Conservation (phyloP, 805 yeast genomes). For the Wickerhamiella qilinensis region DNA sequence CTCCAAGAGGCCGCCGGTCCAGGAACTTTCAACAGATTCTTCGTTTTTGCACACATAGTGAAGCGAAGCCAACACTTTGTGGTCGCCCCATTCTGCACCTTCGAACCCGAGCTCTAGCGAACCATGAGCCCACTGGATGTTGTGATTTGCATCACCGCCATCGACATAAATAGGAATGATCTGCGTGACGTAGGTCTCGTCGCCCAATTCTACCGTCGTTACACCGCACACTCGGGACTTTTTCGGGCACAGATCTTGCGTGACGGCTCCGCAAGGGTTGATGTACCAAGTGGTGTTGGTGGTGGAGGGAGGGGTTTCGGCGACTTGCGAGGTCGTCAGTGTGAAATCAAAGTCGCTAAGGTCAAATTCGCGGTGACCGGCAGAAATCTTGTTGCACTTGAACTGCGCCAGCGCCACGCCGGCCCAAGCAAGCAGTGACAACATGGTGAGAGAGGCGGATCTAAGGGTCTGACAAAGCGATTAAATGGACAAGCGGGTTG, state of each 20-base stretch:
- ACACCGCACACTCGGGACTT: slow-evolving; percentile 71
- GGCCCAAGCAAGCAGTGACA: neutral
- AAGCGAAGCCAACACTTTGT: slow-evolving; percentile 22
- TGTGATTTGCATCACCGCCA: neutral
- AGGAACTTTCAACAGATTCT: too few relatives aligned
- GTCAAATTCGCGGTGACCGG: slow-evolving; percentile 21
- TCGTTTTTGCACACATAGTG: slow-evolving; percentile 15
- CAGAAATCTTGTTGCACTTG: slow-evolving; percentile 13
- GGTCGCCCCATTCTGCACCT: slow-evolving; percentile 58
- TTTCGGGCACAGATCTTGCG: slow-evolving; percentile 38
- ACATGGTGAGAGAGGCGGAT: neutral
- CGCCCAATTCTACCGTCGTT: slow-evolving; percentile 37
- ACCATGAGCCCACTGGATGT: slow-evolving; percentile 14
- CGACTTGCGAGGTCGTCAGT: slow-evolving; percentile 25
- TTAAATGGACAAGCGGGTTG: too few relatives aligned
- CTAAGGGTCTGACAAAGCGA: too few relatives aligned
- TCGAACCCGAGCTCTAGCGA: slow-evolving; percentile 24
- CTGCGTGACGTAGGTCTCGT: slow-evolving; percentile 36
- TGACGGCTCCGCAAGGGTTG: slow-evolving; percentile 48
- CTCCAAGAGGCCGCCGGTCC: neutral
- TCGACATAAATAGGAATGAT: slow-evolving; percentile 32
- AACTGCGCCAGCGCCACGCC: slow-evolving; percentile 13
- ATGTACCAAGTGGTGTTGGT: slow-evolving; percentile 51
- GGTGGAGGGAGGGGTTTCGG: slow-evolving; percentile 66
- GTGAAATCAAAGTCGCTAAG: slow-evolving; percentile 35